These are phyloP conservation scores for Taxawa tesnikishii DNA, from an alignment of 2,329 filamentous ascomycete genomes.

Conservation along the genomic window DNA sequence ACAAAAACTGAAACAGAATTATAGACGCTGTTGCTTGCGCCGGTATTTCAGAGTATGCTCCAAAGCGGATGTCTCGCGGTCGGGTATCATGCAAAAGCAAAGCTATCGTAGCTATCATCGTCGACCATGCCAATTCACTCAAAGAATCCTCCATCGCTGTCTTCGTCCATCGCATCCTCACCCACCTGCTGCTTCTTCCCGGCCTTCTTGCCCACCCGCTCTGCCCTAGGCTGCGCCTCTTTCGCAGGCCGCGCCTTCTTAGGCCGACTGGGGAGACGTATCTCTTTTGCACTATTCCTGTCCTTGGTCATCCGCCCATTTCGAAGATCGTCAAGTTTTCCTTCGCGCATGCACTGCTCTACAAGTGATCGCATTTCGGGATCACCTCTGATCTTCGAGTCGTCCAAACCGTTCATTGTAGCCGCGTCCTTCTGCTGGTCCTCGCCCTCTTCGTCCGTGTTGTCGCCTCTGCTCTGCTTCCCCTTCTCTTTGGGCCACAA, in stretches of 20 bases:
- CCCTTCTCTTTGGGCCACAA: conserved; percentile 30
- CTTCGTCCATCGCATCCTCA: conserved; percentile 16
- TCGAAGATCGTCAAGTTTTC: conserved; percentile 42
- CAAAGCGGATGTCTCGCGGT: no score
- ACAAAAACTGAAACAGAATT: no score
- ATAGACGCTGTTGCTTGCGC: no score
- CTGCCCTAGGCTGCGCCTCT: background rate
- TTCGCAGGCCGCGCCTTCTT: conserved; percentile 2
- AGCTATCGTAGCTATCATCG: background rate
- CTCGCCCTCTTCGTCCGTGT: conserved; percentile 18
- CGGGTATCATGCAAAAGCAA: background rate
- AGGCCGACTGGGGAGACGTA: conserved; percentile 9
- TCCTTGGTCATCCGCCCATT: conserved; percentile 32
- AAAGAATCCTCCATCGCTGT: conserved; percentile 24
- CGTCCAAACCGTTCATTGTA: conserved; percentile 17
- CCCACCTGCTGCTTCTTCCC: conserved; percentile 3
- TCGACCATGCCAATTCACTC: conserved; percentile 9
- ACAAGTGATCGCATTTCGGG: conserved; percentile 57
- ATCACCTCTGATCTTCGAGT: conserved; percentile 22
- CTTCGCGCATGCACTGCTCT: conserved; percentile 50
- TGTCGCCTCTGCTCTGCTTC: conserved; percentile 16
- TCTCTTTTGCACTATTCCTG: background rate
- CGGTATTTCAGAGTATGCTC: no score
- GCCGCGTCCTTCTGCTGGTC: conserved; percentile 23
- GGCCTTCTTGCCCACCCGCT: conserved; percentile 4